Percentiles rank a stretch among this genome's conserved stretches.
Evolutionary conservation across 2,329 filamentous ascomycete species (phyloP).

Genomic region (Trichoderma hamatum): DNA sequence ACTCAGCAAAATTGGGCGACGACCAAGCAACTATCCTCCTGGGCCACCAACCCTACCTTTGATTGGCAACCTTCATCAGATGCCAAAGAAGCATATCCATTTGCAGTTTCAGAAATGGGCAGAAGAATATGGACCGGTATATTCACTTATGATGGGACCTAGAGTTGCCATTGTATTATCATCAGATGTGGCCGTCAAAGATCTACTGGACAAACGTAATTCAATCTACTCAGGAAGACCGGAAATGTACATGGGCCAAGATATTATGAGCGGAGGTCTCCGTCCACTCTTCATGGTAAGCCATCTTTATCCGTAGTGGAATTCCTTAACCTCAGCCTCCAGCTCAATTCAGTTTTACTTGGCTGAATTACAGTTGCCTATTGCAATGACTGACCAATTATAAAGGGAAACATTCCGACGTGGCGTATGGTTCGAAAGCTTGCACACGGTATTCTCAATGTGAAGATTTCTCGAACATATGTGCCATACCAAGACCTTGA

Average conservation of each 20-base stretch:
- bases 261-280: conserved; percentile 12
- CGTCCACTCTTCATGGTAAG: conserved; percentile 15
- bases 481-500: conserved; percentile 21
- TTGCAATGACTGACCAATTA: background rate
- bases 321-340: background rate
- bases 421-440: conserved; percentile 17
- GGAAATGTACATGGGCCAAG: conserved; percentile 17
- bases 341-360: background rate
- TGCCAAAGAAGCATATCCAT: conserved; percentile 4
- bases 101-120: conserved; percentile 51
- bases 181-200: conserved; percentile 50
- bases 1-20: conserved; percentile 2
- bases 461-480: conserved; percentile 14
- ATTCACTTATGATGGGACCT: conserved; percentile 54
- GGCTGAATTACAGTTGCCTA: background rate
- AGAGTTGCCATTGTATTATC: conserved; percentile 52
- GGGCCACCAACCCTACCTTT: conserved; percentile 14
- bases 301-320: background rate
- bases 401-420: background rate
- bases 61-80: conserved; percentile 16
- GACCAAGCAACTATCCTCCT: conserved; percentile 18
- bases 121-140: conserved; percentile 54
- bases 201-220: conserved; percentile 55
- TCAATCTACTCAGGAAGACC: conserved; percentile 36
- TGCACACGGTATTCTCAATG: conserved; percentile 10